These are phyloP conservation scores for sorghum (Sorghum bicolor) DNA, from an alignment of 176 grass and related monocot genomes.

Conservation along the genomic window Sorghum_bicolor_NCBIv3 NC_012870.2:71084501-71085000, in stretches of 20 bases:
- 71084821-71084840: neutral
- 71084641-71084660: constrained; percentile 72
- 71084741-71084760: constrained; percentile 4
- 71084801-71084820: constrained; percentile 1
- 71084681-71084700: constrained; percentile 93
- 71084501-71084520: neutral
- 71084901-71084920: neutral
- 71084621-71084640: constrained; percentile 17
- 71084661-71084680: constrained; percentile 87
- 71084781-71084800: neutral
- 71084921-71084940: neutral
- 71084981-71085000: neutral
- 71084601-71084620: neutral
- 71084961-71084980: neutral
- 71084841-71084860: neutral
- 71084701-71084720: constrained; percentile 81
- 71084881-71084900: neutral
- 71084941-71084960: neutral
- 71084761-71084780: neutral
- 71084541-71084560: neutral
- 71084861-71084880: neutral
- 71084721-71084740: constrained; percentile 51
- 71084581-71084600: neutral
- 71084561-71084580: neutral
- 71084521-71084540: neutral